Conservation (phyloP, 2,329 filamentous ascomycete species). For the Diaporthe eres region DNA sequence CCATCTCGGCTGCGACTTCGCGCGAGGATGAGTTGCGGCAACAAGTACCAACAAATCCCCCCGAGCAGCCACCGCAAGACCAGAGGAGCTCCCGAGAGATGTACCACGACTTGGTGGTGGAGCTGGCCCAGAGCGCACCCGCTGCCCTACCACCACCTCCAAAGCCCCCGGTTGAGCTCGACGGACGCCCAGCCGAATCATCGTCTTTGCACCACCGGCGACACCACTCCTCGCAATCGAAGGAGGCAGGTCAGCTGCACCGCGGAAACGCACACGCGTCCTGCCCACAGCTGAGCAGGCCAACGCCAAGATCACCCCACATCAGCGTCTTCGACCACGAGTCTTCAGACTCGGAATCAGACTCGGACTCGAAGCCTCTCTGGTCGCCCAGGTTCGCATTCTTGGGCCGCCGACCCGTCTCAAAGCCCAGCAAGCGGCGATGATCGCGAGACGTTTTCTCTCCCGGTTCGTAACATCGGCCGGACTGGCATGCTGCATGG, state of each 20-base stretch:
- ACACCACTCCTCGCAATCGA: not conserved
- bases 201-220: not conserved
- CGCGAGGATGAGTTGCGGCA: not conserved
- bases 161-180: not conserved
- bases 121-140: conserved; percentile 19
- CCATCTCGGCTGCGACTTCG: not conserved
- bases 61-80: conserved; percentile 10
- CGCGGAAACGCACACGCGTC: not conserved
- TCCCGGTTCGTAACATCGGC: not conserved
- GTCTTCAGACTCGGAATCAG: conserved; percentile 20
- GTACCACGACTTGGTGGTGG: conserved; percentile 23
- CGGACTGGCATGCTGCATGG: not conserved
- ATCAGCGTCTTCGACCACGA: conserved; percentile 24
- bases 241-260: not conserved
- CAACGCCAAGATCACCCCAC: not conserved
- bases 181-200: not conserved
- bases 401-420: conserved; percentile 1
- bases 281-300: not conserved
- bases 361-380: conserved; percentile 16
- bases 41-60: not conserved
- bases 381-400: conserved; percentile 9
- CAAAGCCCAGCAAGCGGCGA: conserved; percentile 5
- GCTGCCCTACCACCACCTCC: not conserved
- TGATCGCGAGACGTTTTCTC: not conserved
- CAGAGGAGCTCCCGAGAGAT: conserved; percentile 10